A percentile compares a stretch with the other conserved stretches of the same genome.
These are phyloP conservation scores for Chlamydomonas urium DNA, from an alignment of 139 green algal genomes.

Conservation along the genomic window DNA sequence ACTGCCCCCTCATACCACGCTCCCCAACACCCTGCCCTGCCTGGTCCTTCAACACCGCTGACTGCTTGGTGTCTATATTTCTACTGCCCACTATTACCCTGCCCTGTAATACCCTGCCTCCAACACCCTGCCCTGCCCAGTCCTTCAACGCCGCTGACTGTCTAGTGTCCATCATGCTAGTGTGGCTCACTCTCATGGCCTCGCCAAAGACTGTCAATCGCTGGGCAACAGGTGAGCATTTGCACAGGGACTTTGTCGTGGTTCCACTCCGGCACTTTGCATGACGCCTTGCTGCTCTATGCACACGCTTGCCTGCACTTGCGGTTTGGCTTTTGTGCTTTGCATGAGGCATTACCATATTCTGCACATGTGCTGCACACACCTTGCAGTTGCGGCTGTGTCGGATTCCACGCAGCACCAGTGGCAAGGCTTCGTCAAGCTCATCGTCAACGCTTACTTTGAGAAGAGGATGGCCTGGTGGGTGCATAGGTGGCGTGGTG, in stretches of 20 bases:
- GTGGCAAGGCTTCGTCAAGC: conserved; percentile 22
- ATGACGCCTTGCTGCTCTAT: no score
- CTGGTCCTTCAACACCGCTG: no score
- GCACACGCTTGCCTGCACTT: no score
- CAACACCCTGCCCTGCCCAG: conserved; percentile 14
- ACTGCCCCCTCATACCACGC: no score
- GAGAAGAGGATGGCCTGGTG: conserved; percentile 44
- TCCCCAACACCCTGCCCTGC: background rate
- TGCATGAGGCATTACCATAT: no score
- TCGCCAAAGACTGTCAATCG: conserved; percentile 26
- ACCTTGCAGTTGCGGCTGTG: background rate
- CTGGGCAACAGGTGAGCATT: conserved; percentile 54
- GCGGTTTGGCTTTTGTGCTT: no score
- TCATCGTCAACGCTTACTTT: conserved; percentile 31
- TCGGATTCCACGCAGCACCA: conserved; percentile 12
- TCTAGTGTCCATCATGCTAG: conserved; percentile 38
- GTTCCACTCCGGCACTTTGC: no score
- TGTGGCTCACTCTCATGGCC: conserved; percentile 54
- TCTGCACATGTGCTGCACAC: background rate
- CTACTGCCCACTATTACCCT: no score
- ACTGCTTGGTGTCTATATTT: no score
- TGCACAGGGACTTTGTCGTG: no score
- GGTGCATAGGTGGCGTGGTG: background rate
- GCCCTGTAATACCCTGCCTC: background rate
- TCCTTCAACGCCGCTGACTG: conserved; percentile 30